Conservation (phyloP, 2,329 filamentous ascomycete genomes). For the Lasiodiplodia theobromae region DNA sequence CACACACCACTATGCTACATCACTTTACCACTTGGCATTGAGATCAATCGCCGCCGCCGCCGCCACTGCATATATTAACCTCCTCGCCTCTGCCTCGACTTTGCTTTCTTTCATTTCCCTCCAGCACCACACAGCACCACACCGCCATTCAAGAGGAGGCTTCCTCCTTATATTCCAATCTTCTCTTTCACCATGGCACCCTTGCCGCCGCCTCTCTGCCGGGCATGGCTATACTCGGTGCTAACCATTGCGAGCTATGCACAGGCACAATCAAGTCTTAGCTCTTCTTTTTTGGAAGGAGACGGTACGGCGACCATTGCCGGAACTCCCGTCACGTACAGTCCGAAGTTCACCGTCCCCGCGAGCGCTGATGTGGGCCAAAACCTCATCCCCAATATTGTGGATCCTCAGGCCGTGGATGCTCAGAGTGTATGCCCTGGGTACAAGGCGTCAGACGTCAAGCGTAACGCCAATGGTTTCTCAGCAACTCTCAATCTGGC, state of each 20-base stretch:
- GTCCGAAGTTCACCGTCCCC: slow-evolving; percentile 47
- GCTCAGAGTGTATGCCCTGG: slow-evolving; percentile 69
- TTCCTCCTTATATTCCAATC: background rate
- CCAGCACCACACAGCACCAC: background rate
- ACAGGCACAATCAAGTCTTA: slow-evolving; percentile 16
- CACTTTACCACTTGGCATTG: slow-evolving; percentile 9
- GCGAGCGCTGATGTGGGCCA: slow-evolving; percentile 45
- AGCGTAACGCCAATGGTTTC: slow-evolving; percentile 56
- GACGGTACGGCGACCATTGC: slow-evolving; percentile 37
- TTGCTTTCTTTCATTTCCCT: background rate
- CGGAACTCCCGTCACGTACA: slow-evolving; percentile 42
- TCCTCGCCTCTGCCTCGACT: background rate
- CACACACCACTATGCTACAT: slow-evolving; percentile 4
- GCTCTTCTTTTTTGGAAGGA: background rate
- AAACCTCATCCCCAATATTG: slow-evolving; percentile 64
- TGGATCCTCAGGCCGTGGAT: slow-evolving; percentile 68
- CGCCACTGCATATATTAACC: background rate
- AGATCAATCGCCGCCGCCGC: background rate
- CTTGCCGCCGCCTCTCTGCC: slow-evolving; percentile 1
- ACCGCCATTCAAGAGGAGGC: background rate
- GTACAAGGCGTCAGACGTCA: slow-evolving; percentile 62
- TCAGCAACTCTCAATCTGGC: slow-evolving; percentile 61
- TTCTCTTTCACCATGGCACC: slow-evolving; percentile 1
- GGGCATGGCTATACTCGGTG: slow-evolving; percentile 15
- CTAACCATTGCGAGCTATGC: slow-evolving; percentile 13